Base-by-base conservation (phyloP, 2,329 filamentous ascomycete species). In the Lachnellula hyalina region DNA sequence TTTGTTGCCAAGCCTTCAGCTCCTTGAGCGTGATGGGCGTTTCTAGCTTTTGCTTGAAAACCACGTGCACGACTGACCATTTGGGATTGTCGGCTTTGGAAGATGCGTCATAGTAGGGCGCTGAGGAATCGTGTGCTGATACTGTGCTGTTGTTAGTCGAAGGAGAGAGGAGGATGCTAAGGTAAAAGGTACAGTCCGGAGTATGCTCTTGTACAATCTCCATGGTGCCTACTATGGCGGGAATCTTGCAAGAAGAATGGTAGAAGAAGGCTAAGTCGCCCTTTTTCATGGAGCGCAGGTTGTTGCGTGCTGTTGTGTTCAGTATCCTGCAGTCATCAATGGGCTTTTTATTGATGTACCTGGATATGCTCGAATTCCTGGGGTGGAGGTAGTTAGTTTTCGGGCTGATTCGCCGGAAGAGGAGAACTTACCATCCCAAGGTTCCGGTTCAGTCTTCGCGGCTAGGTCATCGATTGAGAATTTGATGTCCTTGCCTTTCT, bases 191-290 rank as follows among this genome's bases (percentile, higher is more conserved):
- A 89, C 87, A 74, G 65, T 99, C 94, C 8, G 89, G 80, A 2
- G 86, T 86, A 62, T 90, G 87, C 68, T 96, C 92, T 61, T 83
- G 79, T 15, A 95, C 91, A 59, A 99, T 88, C 66, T 94, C 88
- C 87, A 96, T 92, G 17, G 86, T 82, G 1, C 92, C 92, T 1
- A 86, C 90, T 47, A 97, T 90, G 2, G 89, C 93, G 0, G 92
- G 91, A 23, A 86, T 82, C 69, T 95, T 96, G 73, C 89, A 94
- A 66, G 94, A 96, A 47, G 89, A 96, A 72, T 96, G 93, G 69
- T 97, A 97, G 75, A 99, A 97, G 74, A 99, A 97, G 25, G 91
- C 92, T 34, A 92, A 78, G 68, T 99, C 94, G 49, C 92, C 92
- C 53, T 85, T 84, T 65, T 89, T 91, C 94, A 99, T 99, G 8